Evolutionary conservation across 805 yeast species (phyloP).

Genomic region (Metschnikowia koreensis): DNA sequence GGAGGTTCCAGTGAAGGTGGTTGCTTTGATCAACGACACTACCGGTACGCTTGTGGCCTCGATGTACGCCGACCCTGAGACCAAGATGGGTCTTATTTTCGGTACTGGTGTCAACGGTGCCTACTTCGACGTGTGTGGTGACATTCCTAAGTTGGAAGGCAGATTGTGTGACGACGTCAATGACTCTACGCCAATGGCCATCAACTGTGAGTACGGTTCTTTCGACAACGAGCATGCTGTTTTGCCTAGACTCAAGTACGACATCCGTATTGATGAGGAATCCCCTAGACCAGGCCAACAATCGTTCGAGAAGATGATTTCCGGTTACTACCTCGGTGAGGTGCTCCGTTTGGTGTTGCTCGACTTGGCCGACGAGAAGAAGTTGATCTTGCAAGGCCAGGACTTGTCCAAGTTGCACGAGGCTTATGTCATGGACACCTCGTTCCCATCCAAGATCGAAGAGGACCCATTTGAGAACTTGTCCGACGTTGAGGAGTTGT

Average conservation of each 20-base stretch:
- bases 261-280: conserved; percentile 71
- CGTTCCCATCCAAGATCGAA: conserved; percentile 83
- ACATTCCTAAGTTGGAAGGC: conserved; percentile 81
- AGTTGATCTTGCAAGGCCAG: conserved; percentile 68
- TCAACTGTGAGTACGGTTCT: conserved; percentile 98
- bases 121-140: conserved; percentile 72
- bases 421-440: conserved; percentile 81
- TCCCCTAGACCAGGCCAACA: conserved; percentile 98
- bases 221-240: conserved; percentile 85
- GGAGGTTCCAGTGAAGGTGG: conserved; percentile 76
- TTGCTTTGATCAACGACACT: conserved; percentile 93
- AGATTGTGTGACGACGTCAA: conserved; percentile 61
- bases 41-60: conserved; percentile 97
- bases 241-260: conserved; percentile 89
- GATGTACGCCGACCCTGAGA: conserved; percentile 81
- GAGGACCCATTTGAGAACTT: conserved; percentile 86
- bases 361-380: conserved; percentile 61
- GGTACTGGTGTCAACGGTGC: conserved; percentile 99
- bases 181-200: conserved; percentile 77
- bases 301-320: conserved; percentile 93
- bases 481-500: conserved; percentile 67
- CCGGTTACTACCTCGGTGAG: conserved; percentile 96
- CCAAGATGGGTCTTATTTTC: conserved; percentile 92
- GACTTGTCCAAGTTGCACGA: conserved; percentile 59
- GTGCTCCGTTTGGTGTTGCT: conserved; percentile 74